phyloP scores from a whole-genome alignment of 371 early-diverging fungal species.

The Mucor piriformis region DNA sequence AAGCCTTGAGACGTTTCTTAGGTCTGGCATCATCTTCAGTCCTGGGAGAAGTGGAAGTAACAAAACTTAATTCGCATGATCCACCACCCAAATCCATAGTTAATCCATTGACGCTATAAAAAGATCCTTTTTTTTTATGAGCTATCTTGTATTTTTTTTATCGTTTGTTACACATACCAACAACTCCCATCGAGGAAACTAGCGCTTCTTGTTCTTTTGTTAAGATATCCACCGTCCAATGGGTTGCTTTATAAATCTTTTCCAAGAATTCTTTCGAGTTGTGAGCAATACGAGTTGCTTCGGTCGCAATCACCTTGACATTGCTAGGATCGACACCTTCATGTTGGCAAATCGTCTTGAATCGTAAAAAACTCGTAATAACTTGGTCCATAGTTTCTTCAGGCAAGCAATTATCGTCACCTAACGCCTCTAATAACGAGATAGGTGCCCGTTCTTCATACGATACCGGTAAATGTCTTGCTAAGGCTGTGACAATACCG shows the following conservation, averaged over 20 bases:
- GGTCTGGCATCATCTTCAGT: conserved; percentile 18
- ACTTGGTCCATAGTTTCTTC: conserved; percentile 47
- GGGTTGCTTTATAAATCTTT: conserved; percentile 43
- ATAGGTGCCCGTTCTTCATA: conserved; percentile 60
- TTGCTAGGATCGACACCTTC: conserved; percentile 37
- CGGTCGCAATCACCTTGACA: conserved; percentile 57
- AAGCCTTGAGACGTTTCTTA: conserved; percentile 12
- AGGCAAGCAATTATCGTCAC: conserved; percentile 37
- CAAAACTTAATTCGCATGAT: conserved; percentile 54
- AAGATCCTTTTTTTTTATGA: conserved; percentile 37
- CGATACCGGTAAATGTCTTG: conserved; percentile 51
- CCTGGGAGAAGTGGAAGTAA: conserved; percentile 12
- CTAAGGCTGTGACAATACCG: conserved; percentile 49
- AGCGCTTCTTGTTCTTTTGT: conserved; percentile 51
- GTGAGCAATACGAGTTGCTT: conserved; percentile 56
- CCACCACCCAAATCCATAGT: conserved; percentile 64
- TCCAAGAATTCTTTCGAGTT: conserved; percentile 47
- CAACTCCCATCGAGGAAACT: conserved; percentile 52
- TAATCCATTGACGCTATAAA: conserved; percentile 49
- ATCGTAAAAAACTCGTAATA: conserved; percentile 50
- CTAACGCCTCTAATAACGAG: conserved; percentile 54
- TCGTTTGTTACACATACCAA: conserved; percentile 14
- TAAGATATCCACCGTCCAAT: conserved; percentile 44
- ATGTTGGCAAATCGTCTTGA: conserved; percentile 50
- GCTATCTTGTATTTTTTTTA: too few species aligned